Evolutionary conservation across 176 grass and related monocot genomes (phyloP).

Genomic region (Poa annua): DNA sequence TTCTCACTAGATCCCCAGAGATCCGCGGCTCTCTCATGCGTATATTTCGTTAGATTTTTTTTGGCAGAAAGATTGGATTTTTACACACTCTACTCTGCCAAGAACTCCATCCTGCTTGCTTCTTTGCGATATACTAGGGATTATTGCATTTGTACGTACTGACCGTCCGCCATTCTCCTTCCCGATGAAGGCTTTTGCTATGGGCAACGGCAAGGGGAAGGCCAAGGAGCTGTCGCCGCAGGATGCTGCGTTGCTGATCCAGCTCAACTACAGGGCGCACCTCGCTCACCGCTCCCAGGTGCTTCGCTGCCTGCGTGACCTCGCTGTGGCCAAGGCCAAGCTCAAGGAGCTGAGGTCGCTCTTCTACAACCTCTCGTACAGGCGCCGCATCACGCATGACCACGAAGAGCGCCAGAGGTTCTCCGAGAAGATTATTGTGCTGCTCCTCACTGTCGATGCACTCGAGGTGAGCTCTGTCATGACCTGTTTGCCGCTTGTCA

Average conservation of each 20-base stretch:
- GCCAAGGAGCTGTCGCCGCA: slow-evolving; percentile 71
- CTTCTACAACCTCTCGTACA: slow-evolving; percentile 82
- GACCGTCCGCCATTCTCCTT: neutral
- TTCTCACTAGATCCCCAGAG: neutral
- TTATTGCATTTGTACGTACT: neutral
- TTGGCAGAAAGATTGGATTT: neutral
- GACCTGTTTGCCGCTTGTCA: neutral
- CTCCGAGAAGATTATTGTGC: slow-evolving; percentile 87
- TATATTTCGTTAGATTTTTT: neutral
- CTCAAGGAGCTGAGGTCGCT: slow-evolving; percentile 83
- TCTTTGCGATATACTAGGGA: neutral
- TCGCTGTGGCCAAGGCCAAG: slow-evolving; percentile 85
- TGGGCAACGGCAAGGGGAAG: slow-evolving; percentile 68
- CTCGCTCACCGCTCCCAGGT: slow-evolving; percentile 81
- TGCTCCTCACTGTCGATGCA: slow-evolving; percentile 78
- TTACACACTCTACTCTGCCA: neutral
- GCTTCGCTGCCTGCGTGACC: slow-evolving; percentile 74
- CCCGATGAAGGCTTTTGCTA: slow-evolving; percentile 57
- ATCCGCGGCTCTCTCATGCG: neutral
- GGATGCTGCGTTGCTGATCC: slow-evolving; percentile 85
- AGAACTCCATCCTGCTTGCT: neutral
- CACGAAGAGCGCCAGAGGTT: slow-evolving; percentile 73
- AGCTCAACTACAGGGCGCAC: slow-evolving; percentile 77
- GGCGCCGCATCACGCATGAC: slow-evolving; percentile 50
- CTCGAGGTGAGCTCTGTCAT: slow-evolving; percentile 61